A percentile compares a stretch with the other conserved stretches of the same genome.
phyloP scores from a whole-genome alignment of 2,329 filamentous ascomycete genomes.

The Corinectria fuckeliana region DNA sequence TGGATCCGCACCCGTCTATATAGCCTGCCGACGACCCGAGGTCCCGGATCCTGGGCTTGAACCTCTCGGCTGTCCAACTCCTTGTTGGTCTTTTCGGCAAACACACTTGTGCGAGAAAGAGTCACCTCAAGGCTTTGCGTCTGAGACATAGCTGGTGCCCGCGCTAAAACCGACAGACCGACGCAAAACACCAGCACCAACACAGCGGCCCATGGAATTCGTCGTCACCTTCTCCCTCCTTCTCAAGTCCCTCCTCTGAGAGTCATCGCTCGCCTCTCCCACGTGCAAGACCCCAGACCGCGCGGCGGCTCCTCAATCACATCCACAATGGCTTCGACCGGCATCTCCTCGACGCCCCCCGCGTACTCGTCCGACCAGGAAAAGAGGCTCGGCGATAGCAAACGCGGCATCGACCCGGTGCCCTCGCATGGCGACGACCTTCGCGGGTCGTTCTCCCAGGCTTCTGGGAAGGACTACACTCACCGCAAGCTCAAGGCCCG shows the following conservation, averaged over 20 bases:
- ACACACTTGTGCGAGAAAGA: not conserved
- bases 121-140: constrained; percentile 4
- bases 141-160: not conserved
- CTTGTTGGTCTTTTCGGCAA: constrained; percentile 3
- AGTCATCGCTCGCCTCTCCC: not conserved
- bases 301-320: not conserved
- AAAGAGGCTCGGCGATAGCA: constrained; percentile 15
- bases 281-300: not conserved
- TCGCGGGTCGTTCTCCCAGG: not conserved
- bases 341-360: constrained; percentile 31
- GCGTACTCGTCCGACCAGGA: constrained; percentile 35
- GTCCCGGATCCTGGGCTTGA: not conserved
- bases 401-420: not conserved
- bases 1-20: constrained; percentile 4
- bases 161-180: not conserved
- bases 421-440: not conserved
- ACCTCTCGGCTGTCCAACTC: constrained; percentile 1
- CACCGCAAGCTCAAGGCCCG: constrained; percentile 61
- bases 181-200: not conserved
- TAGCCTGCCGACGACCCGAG: constrained; percentile 20
- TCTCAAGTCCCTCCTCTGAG: constrained; percentile 36
- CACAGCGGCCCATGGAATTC: constrained; percentile 37
- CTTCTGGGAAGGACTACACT: constrained; percentile 40
- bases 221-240: constrained; percentile 34
- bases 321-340: constrained; percentile 29